Base-by-base conservation (phyloP, 805 yeast species). In the Candida dajiaensis region DNA sequence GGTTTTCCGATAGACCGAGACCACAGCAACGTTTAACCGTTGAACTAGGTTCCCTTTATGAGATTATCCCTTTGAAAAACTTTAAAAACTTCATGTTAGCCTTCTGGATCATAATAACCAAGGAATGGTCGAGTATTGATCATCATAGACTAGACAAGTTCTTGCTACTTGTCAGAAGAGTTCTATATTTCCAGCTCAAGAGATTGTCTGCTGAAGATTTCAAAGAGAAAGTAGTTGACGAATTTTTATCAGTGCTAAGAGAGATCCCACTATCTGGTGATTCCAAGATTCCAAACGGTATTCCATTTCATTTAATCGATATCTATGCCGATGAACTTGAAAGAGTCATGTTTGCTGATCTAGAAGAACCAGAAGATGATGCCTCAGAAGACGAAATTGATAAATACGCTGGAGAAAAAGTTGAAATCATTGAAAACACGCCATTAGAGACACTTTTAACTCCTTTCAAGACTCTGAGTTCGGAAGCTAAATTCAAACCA, bases 1-100 rank as follows among this genome's bases (percentile, higher is more conserved):
- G 99, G 98, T 89, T 85, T 69, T 78, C 95, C 62, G 99, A 94
- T 65, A 79, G 90, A 61, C 96, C 97, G 23, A 74, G 85, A 57
- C 94, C 96, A 21, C 99, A 94, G 66, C 96, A 89, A 65, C 70
- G 82, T 49, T 70, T 94, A 35, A 95, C 96, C 2, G 76, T 74
- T 41, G 80, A 78, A 38, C 69, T 94, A 51, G 95, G 92, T 2
- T 71, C 66, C 25, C 58, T 81, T 29, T 80, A 76, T 16, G 67
- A 69, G 16, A 66, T 67, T 20, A 67, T 77, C 15, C 71, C 78
- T 1, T 52, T 54, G 5, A 63, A 61, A 6, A 71, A 72, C 64
- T 73, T 77, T 61, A 53, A 69, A 45, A 57, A 59, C 7, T 89
- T 89, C 61, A 71, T 79, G 38, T 71, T 76, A 42, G 85, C 95